These are phyloP conservation scores for Moelleriella libera DNA, from an alignment of 2,329 filamentous ascomycete genomes.

Conservation along the genomic window DNA sequence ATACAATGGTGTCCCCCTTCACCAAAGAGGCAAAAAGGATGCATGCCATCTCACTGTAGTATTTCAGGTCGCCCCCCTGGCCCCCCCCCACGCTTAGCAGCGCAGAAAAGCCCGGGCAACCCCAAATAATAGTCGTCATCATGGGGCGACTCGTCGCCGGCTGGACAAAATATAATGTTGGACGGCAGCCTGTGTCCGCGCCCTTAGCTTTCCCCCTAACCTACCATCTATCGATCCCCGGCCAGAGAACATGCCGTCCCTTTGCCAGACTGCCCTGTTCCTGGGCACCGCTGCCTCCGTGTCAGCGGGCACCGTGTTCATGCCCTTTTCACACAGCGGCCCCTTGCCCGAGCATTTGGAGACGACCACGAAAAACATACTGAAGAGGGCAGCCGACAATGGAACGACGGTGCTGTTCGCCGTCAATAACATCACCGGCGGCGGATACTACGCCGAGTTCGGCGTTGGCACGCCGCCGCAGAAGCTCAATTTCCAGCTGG, in stretches of 20 bases:
- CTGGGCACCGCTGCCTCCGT: constrained; percentile 7
- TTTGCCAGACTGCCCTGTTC: constrained; percentile 9
- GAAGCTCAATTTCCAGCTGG: constrained; percentile 37
- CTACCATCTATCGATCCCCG: background rate
- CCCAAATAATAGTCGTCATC: too few species aligned
- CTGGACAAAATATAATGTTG: background rate
- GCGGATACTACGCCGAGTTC: constrained; percentile 42
- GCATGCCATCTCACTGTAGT: too few species aligned
- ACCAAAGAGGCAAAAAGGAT: too few species aligned
- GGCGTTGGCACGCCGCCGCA: constrained; percentile 46
- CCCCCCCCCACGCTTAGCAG: too few species aligned
- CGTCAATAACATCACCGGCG: constrained; percentile 38
- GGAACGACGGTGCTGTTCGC: constrained; percentile 19
- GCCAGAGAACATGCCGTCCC: constrained; percentile 1
- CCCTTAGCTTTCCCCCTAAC: background rate
- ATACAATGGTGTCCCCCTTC: too few species aligned
- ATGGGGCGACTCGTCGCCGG: too few species aligned
- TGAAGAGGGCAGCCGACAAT: constrained; percentile 12
- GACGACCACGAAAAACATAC: background rate
- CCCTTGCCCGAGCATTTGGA: background rate
- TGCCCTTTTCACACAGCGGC: constrained; percentile 7
- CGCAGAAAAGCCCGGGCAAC: too few species aligned
- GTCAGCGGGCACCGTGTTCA: constrained; percentile 11
- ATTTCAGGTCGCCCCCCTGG: too few species aligned
- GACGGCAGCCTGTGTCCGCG: background rate